Conservation (phyloP, 2,329 filamentous ascomycete genomes). For the Diaporthe sp. region DNA sequence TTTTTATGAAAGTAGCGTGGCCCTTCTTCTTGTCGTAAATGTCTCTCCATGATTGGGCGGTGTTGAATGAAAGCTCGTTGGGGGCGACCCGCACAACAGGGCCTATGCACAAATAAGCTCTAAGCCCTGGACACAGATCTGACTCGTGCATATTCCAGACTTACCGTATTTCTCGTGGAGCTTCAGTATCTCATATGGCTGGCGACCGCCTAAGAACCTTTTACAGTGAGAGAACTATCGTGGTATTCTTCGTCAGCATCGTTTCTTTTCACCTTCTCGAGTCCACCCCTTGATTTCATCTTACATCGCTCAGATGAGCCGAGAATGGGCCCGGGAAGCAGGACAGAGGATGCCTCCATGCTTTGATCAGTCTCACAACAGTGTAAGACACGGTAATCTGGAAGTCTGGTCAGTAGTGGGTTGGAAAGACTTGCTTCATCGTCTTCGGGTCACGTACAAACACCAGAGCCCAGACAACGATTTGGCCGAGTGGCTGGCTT, state of each 20-base stretch:
- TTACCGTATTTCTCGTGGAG: slow-evolving; percentile 24
- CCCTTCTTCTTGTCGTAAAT: slow-evolving; percentile 37
- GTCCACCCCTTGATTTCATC: too few relatives aligned
- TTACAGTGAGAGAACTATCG: slow-evolving; percentile 6
- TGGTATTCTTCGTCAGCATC: neutral
- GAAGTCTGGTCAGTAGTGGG: neutral
- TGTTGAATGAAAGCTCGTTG: slow-evolving; percentile 29
- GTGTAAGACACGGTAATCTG: neutral
- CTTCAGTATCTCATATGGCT: slow-evolving; percentile 21
- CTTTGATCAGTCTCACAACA: neutral
- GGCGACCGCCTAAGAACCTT: slow-evolving; percentile 16
- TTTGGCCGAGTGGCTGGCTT: neutral
- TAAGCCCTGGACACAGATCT: neutral
- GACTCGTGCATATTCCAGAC: neutral
- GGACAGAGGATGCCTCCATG: neutral
- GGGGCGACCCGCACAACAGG: slow-evolving; percentile 18
- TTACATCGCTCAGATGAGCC: slow-evolving; percentile 6
- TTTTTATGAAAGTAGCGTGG: slow-evolving; percentile 37
- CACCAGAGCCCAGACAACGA: neutral
- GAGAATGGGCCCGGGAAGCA: slow-evolving; percentile 3
- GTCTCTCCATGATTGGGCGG: slow-evolving; percentile 29
- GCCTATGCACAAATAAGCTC: neutral
- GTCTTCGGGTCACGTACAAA: neutral
- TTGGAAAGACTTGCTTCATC: too few relatives aligned
- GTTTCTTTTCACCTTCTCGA: neutral